Evolutionary conservation across 768 basidiomycete genomes (phyloP).

Genomic region (Lactarius deliciosus): DNA sequence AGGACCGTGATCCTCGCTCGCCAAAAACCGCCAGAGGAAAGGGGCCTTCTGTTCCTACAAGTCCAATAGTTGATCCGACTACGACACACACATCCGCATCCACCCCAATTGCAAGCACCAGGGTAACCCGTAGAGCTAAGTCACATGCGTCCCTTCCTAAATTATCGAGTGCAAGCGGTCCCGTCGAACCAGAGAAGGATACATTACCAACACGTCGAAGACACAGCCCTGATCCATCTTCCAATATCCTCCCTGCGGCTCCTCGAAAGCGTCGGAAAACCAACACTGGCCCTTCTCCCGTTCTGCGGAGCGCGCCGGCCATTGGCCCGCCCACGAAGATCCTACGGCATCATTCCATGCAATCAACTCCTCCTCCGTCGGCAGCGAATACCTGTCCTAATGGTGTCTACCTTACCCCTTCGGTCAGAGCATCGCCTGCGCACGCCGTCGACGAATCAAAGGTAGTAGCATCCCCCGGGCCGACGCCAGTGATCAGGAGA

Average conservation of each 20-base stretch:
- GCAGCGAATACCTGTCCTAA: constrained; percentile 12
- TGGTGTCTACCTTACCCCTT: constrained; percentile 9
- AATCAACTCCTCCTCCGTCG: neutral
- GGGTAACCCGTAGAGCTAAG: constrained; percentile 14
- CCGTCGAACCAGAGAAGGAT: constrained; percentile 12
- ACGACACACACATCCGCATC: constrained; percentile 1
- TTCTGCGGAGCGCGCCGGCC: neutral
- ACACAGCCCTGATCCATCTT: constrained; percentile 14
- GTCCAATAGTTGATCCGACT: neutral
- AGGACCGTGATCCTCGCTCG: constrained; percentile 28
- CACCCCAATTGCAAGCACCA: constrained; percentile 5
- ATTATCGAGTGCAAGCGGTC: constrained; percentile 9
- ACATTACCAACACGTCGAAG: constrained; percentile 9
- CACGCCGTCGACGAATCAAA: constrained; percentile 2
- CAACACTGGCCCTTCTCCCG: constrained; percentile 1
- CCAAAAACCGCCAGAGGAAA: constrained; percentile 24
- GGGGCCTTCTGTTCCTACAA: constrained; percentile 1
- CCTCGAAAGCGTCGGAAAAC: constrained; percentile 30
- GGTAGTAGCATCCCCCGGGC: constrained; percentile 15
- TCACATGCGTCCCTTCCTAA: constrained; percentile 6
- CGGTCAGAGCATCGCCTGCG: neutral
- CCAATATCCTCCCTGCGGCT: constrained; percentile 14
- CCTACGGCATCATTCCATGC: constrained; percentile 2
- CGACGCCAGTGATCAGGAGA: constrained; percentile 52
- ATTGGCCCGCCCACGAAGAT: neutral